A percentile compares a stretch with the other conserved stretches of the same genome.
Evolutionary conservation across 2,329 filamentous ascomycete species (phyloP).

Genomic region (Lachnellula willkommii): DNA sequence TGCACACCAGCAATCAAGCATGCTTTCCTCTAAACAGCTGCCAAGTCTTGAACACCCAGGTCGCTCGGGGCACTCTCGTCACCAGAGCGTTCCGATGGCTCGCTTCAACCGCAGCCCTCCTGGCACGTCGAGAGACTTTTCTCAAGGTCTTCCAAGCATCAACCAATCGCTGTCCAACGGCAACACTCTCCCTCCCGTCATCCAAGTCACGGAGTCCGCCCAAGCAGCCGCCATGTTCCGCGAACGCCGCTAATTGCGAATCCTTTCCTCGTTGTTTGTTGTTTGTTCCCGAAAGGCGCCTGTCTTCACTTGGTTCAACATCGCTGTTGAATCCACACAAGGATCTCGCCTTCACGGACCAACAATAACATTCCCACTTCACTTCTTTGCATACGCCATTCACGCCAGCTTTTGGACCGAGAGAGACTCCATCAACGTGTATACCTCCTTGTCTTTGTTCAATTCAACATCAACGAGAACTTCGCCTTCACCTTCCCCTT

Average conservation of each 20-base stretch:
- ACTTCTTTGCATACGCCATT: too few species aligned
- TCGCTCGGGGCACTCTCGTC: not conserved
- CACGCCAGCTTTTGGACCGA: too few species aligned
- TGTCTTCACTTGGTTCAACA: not conserved
- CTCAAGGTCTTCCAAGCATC: conserved; percentile 31
- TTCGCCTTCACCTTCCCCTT: too few species aligned
- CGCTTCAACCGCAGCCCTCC: conserved; percentile 19
- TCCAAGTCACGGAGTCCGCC: not conserved
- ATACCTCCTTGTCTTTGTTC: too few species aligned
- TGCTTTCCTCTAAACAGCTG: not conserved
- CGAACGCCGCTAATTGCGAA: not conserved
- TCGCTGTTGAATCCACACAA: not conserved
- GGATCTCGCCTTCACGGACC: too few species aligned
- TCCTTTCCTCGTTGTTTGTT: not conserved
- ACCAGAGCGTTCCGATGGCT: conserved; percentile 14
- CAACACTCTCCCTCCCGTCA: conserved; percentile 5
- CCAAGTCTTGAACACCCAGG: conserved; percentile 1
- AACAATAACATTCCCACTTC: not conserved
- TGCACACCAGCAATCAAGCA: not conserved
- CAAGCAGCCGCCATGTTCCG: not conserved
- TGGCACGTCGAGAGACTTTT: conserved; percentile 24
- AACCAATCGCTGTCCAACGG: not conserved
- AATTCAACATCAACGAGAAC: too few species aligned
- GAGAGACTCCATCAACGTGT: too few species aligned
- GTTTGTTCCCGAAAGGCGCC: too few species aligned